phyloP scores from a whole-genome alignment of 1,284 basidiomycete species.

The Irpex sp. region DNA sequence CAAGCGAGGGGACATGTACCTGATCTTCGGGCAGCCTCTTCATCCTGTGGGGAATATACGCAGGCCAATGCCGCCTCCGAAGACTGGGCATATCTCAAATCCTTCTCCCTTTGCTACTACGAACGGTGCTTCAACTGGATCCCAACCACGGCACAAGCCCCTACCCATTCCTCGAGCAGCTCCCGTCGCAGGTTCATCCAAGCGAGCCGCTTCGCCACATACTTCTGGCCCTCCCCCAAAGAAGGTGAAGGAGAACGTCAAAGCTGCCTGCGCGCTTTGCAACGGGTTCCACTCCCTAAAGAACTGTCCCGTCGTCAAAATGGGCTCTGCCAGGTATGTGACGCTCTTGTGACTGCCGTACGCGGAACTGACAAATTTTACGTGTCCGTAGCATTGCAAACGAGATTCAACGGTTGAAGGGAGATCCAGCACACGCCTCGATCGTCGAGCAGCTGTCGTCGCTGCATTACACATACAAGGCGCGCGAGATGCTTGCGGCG shows the following conservation, averaged over 20 bases:
- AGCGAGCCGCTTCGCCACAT: slow-evolving; percentile 34
- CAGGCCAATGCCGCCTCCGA: background rate
- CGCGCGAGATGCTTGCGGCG: slow-evolving; percentile 3
- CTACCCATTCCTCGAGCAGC: background rate
- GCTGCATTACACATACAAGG: slow-evolving; percentile 39
- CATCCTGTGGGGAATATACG: slow-evolving; percentile 37
- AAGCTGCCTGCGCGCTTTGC: slow-evolving; percentile 43
- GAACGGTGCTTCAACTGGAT: background rate
- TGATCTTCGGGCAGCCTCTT: slow-evolving; percentile 61
- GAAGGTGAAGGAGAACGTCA: slow-evolving; percentile 31
- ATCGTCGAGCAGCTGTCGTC: slow-evolving; percentile 43
- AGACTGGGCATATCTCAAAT: background rate
- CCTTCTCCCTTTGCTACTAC: background rate
- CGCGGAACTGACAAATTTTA: background rate
- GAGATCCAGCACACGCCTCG: slow-evolving; percentile 32
- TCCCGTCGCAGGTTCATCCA: slow-evolving; percentile 25
- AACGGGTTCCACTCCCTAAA: slow-evolving; percentile 40
- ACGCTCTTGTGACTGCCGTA: background rate
- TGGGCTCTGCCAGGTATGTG: slow-evolving; percentile 48
- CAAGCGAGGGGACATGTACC: slow-evolving; percentile 45
- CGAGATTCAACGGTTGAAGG: slow-evolving; percentile 46
- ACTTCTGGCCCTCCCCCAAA: slow-evolving; percentile 22
- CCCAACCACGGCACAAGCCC: background rate
- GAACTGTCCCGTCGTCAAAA: slow-evolving; percentile 47
- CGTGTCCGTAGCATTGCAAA: slow-evolving; percentile 35